Evolutionary conservation across 345 rosid genomes (phyloP).

Genomic region (Eucalyptus coolabah): DNA sequence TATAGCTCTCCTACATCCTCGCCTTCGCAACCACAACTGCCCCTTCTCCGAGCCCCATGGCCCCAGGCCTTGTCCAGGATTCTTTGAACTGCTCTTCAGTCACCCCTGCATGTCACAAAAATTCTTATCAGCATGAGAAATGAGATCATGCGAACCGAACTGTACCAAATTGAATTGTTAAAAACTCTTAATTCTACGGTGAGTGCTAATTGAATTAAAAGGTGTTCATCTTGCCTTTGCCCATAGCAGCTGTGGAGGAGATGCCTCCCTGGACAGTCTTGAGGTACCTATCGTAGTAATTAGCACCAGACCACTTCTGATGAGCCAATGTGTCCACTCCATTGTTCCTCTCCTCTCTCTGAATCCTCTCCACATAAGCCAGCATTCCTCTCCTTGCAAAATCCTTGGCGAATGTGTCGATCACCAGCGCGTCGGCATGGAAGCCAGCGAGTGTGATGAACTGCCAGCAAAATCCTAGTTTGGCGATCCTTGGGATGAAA

Average conservation of each 20-base stretch:
- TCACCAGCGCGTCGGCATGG: conserved; percentile 87
- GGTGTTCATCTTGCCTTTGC: conserved; percentile 47
- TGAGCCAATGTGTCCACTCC: conserved; percentile 94
- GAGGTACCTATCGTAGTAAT: conserved; percentile 79
- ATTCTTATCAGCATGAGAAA: background rate
- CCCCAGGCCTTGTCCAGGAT: conserved; percentile 69
- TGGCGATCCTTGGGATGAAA: conserved; percentile 78
- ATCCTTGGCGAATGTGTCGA: conserved; percentile 75
- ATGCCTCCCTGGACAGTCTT: conserved; percentile 93
- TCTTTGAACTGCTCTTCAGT: conserved; percentile 98
- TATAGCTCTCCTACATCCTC: conserved; percentile 46
- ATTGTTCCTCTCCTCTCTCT: conserved; percentile 88
- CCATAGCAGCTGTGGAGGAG: conserved; percentile 97
- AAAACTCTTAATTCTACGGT: background rate
- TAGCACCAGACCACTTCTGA: conserved; percentile 99
- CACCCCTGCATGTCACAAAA: conserved; percentile 34
- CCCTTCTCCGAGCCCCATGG: conserved; percentile 29
- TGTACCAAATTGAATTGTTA: background rate
- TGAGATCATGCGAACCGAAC: background rate
- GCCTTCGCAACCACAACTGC: conserved; percentile 67
- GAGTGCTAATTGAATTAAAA: background rate
- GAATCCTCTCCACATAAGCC: conserved; percentile 96
- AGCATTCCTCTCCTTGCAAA: conserved; percentile 82
- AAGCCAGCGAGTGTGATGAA: conserved; percentile 91
- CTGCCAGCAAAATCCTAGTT: conserved; percentile 88